Evolutionary conservation across 129 eudicot species (phyloP).

Genomic region (Rutidosis leptorrhynchoides): DNA sequence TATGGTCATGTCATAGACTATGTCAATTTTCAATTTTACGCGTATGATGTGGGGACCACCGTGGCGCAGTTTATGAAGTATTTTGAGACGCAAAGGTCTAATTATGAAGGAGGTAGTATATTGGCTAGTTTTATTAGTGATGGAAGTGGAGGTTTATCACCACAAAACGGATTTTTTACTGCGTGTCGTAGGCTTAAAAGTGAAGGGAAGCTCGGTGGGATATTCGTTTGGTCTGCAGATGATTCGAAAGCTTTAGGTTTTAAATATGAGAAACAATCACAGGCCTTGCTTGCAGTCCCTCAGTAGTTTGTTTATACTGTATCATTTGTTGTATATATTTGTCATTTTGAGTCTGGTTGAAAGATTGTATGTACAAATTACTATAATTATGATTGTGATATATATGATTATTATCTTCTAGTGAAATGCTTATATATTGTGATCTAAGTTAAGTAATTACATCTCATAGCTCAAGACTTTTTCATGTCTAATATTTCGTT

Average conservation of each 20-base stretch:
- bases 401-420: neutral
- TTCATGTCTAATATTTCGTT: neutral
- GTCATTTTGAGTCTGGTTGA: neutral
- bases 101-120: neutral
- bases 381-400: too few relatives aligned
- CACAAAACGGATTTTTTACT: neutral
- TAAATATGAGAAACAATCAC: neutral
- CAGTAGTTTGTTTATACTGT: neutral
- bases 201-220: neutral
- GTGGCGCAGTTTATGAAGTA: neutral
- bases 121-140: neutral
- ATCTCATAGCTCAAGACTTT: too few relatives aligned
- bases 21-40: neutral
- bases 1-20: neutral
- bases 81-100: neutral
- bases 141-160: neutral
- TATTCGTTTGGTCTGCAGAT: neutral
- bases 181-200: neutral
- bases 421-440: neutral
- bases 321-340: too few relatives aligned
- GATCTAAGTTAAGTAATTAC: neutral
- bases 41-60: neutral
- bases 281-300: neutral
- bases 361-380: neutral
- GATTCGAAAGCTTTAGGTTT: neutral